phyloP scores from a whole-genome alignment of 1,139 yeast species.

The Kodamaea alishanica region DNA sequence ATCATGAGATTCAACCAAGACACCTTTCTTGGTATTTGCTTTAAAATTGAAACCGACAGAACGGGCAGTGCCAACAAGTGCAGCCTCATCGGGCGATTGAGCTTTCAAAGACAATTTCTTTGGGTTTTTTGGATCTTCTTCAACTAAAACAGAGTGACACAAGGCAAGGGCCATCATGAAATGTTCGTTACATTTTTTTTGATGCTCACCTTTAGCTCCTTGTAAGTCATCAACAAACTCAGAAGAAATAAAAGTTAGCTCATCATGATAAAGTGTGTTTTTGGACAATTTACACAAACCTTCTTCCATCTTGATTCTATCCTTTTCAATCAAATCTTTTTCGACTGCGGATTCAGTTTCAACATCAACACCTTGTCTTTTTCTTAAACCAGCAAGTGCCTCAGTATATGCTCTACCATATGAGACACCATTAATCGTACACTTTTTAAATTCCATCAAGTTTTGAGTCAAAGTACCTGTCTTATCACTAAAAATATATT shows the following conservation, averaged over 20 bases:
- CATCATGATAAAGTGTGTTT: constrained; percentile 28
- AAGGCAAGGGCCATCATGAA: constrained; percentile 53
- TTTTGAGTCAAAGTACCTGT: constrained; percentile 62
- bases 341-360: constrained; percentile 43
- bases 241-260: constrained; percentile 47
- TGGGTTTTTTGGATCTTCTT: constrained; percentile 38
- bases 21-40: constrained; percentile 45
- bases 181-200: constrained; percentile 41
- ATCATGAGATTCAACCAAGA: constrained; percentile 43
- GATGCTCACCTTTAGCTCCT: constrained; percentile 26
- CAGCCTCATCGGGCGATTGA: constrained; percentile 65
- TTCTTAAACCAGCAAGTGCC: constrained; percentile 56
- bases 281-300: constrained; percentile 19
- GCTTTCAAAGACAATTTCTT: constrained; percentile 45
- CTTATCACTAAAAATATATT: constrained; percentile 58
- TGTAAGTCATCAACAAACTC: constrained; percentile 41
- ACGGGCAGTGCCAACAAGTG: constrained; percentile 58
- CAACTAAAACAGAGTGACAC: constrained; percentile 60
- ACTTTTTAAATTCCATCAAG: constrained; percentile 58
- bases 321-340: constrained; percentile 35
- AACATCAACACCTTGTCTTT: constrained; percentile 53
- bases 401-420: constrained; percentile 64
- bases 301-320: constrained; percentile 36
- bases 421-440: constrained; percentile 51
- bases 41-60: constrained; percentile 50